Conservation (phyloP, 441 rosid genomes). For the Mallotus japonicus region DNA sequence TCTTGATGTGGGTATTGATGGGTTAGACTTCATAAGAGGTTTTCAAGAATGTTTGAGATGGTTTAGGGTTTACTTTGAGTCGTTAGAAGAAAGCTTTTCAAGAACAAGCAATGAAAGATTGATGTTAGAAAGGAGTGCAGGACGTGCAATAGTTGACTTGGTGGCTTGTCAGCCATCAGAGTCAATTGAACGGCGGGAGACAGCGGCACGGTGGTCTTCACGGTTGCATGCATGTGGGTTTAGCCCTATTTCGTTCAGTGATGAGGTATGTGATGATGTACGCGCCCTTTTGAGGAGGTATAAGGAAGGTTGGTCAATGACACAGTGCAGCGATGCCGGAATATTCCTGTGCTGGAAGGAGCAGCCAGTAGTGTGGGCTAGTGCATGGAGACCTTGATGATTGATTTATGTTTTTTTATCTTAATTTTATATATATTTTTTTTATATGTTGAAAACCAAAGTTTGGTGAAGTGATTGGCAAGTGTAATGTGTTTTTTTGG, state of each 20-base stretch:
- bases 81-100: constrained; percentile 72
- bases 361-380: constrained; percentile 90
- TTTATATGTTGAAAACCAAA: constrained; percentile 6
- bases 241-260: constrained; percentile 49
- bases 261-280: constrained; percentile 86
- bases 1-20: constrained; percentile 59
- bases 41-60: constrained; percentile 73
- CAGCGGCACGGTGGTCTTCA: constrained; percentile 69
- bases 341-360: constrained; percentile 90
- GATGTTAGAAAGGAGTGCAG: constrained; percentile 82
- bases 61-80: constrained; percentile 91
- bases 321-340: constrained; percentile 60
- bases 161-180: constrained; percentile 63
- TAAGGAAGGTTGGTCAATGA: constrained; percentile 86
- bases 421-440: background rate
- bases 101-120: constrained; percentile 77
- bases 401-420: background rate
- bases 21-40: constrained; percentile 58
- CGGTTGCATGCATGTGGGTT: constrained; percentile 58
- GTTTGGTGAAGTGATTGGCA: constrained; percentile 32
- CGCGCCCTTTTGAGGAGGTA: constrained; percentile 87
- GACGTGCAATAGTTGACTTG: constrained; percentile 71
- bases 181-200: constrained; percentile 72
- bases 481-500: constrained; percentile 44
- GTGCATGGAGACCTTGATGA: constrained; percentile 79